Evolutionary conservation across 129 eudicot genomes (phyloP), one percentile per base, ranked within the genome.

Genomic region (Smallanthus sonchifolius): DNA sequence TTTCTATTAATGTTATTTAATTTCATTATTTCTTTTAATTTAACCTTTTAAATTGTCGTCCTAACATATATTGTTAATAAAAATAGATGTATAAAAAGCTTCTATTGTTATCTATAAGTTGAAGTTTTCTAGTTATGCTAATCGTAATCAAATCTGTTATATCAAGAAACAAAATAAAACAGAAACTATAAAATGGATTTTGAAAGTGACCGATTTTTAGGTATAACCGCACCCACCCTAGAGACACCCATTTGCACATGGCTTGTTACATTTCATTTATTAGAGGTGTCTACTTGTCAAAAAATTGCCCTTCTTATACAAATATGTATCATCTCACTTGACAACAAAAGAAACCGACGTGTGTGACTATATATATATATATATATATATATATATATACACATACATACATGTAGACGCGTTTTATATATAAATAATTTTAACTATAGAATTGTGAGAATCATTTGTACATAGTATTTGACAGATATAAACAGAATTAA

Each of bases 221-320:
- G 66, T 47, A 36, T 14, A 47, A 69, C 75, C 63, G 70, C 65
- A 59, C 65, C 7, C 71, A 59, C 64, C 40, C 38, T 69, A 20
- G 57, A 34, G 44, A 66, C 15, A 69, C 7, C 36, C 59, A 77
- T 61, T 34, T 72, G 63, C 82, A 78, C 82, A 78, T 78, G 82
- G 72, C 56, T 78, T 61, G 77, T 61, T 24, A 78, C 70, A 60
- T 78, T 70, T 60, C 77, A 78, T 60, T 77, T 47, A 77, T 45
- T 59, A 49, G 17, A 57, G 36, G 39, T 34, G 42, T 51, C 19
- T 28, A 4, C 45, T 57, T 48, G 16, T 72, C 61, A 57, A 57
- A 57, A 74, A 9, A 15, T 57, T 36, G 49, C 37, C 9, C 48
- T 35, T 16, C 62, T 43, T 73, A 34, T 37, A 45, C 38, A 74